Conservation (phyloP, 179 eudicot species). For the Silene noctiflora region DNA sequence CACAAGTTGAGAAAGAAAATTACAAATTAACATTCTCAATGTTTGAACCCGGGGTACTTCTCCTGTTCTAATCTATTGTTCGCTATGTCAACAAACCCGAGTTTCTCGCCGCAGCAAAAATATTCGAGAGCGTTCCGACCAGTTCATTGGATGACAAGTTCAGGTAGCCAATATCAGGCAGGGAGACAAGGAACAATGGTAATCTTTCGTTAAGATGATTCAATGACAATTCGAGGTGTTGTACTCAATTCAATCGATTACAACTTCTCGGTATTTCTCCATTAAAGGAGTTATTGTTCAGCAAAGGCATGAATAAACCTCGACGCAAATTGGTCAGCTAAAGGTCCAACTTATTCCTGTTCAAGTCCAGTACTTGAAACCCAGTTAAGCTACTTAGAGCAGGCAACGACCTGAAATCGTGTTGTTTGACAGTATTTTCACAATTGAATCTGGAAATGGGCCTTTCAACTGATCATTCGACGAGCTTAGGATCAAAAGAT, state of each 20-base stretch:
- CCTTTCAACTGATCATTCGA: constrained; percentile 43
- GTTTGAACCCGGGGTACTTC: too few relatives aligned
- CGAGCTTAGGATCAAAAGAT: constrained; percentile 44
- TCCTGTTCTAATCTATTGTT: constrained; percentile 53
- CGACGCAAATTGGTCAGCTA: too few relatives aligned
- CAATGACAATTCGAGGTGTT: constrained; percentile 61
- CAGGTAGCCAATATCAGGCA: constrained; percentile 52
- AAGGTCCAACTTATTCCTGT: constrained; percentile 42
- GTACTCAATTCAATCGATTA: too few relatives aligned
- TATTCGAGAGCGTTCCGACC: constrained; percentile 54
- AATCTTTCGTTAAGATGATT: constrained; percentile 47
- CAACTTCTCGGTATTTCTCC: constrained; percentile 41
- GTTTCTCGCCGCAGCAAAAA: constrained; percentile 50
- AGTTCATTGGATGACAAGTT: constrained; percentile 61
- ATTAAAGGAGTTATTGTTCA: constrained; percentile 52
- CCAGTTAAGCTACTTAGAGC: constrained; percentile 44
- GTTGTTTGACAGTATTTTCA: constrained; percentile 43
- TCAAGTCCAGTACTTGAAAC: constrained; percentile 47
- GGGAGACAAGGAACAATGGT: constrained; percentile 45
- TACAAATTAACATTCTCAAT: too few relatives aligned
- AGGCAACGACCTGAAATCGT: constrained; percentile 45
- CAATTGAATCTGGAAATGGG: constrained; percentile 34
- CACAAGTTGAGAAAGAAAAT: too few relatives aligned
- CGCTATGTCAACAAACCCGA: constrained; percentile 55
- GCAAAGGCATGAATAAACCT: constrained; percentile 40